Percentiles rank a stretch among this genome's conserved stretches.
Conservation (phyloP, 257 asterid species). For the Solanum okadae region DNA sequence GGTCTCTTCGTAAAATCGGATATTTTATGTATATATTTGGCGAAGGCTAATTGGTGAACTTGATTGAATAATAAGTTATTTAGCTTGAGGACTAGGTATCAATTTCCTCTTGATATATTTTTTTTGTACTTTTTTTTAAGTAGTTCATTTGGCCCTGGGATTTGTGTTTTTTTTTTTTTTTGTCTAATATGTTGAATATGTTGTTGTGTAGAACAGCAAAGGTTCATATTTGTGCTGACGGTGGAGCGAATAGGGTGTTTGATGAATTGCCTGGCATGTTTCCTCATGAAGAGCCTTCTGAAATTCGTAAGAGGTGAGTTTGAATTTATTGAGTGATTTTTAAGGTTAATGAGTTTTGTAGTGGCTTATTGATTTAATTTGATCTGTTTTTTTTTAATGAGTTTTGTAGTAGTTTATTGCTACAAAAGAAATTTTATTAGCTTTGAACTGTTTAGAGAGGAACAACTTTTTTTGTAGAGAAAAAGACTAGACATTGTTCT, state of each 20-base stretch:
- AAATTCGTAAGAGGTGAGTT: constrained; percentile 59
- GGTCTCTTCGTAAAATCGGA: background rate
- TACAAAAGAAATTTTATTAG: background rate
- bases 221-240: constrained; percentile 80
- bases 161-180: background rate
- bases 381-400: background rate
- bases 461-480: background rate
- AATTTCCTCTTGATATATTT: background rate
- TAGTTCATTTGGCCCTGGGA: background rate
- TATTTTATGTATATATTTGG: too few relatives aligned
- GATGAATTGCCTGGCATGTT: constrained; percentile 76
- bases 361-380: background rate
- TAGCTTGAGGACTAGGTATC: background rate
- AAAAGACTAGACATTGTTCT: background rate
- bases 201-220: constrained; percentile 59
- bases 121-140: too few relatives aligned
- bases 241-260: constrained; percentile 81
- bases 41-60: too few relatives aligned
- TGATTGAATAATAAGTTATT: background rate
- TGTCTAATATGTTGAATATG: constrained; percentile 3
- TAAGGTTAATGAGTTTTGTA: background rate
- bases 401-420: background rate
- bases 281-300: constrained; percentile 42
- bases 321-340: background rate
- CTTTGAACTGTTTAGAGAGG: background rate